Evolutionary conservation across 2,329 filamentous ascomycete species (phyloP).

Genomic region (Clarireedia homoeocarpa): DNA sequence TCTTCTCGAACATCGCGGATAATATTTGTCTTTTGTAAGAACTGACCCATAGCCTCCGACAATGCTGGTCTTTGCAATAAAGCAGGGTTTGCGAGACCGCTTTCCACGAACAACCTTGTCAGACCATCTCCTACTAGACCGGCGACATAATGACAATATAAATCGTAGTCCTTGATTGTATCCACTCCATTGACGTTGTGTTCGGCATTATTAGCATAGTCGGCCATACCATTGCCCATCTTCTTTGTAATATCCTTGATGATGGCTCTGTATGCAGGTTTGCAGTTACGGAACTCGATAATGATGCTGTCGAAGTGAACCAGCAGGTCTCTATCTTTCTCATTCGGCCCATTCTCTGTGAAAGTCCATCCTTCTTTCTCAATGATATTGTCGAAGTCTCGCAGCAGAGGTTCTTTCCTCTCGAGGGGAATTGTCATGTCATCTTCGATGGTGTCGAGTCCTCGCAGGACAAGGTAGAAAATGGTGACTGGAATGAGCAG

Average conservation of each 20-base stretch:
- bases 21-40: slow-evolving; percentile 97
- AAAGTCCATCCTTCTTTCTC: slow-evolving; percentile 88
- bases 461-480: slow-evolving; percentile 89
- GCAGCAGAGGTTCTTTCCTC: slow-evolving; percentile 78
- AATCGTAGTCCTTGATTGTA: slow-evolving; percentile 82
- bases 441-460: slow-evolving; percentile 96
- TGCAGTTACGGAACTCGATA: slow-evolving; percentile 79
- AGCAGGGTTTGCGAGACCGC: slow-evolving; percentile 76
- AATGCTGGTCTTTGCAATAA: slow-evolving; percentile 72
- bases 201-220: slow-evolving; percentile 81
- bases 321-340: slow-evolving; percentile 89
- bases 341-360: slow-evolving; percentile 73
- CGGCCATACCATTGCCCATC: slow-evolving; percentile 99
- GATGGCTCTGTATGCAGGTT: slow-evolving; percentile 74
- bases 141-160: slow-evolving; percentile 98
- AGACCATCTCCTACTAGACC: slow-evolving; percentile 93
- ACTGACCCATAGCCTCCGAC: slow-evolving; percentile 93
- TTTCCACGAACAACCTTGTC: slow-evolving; percentile 83
- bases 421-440: slow-evolving; percentile 84
- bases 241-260: slow-evolving; percentile 87
- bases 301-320: slow-evolving; percentile 88
- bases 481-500: slow-evolving; percentile 80
- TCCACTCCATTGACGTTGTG: slow-evolving; percentile 73
- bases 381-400: slow-evolving; percentile 72
- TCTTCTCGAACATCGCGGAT: slow-evolving; percentile 94